Evolutionary conservation across 164 flowering plant species (phyloP).

Genomic region (Liriodendron chinense): DNA sequence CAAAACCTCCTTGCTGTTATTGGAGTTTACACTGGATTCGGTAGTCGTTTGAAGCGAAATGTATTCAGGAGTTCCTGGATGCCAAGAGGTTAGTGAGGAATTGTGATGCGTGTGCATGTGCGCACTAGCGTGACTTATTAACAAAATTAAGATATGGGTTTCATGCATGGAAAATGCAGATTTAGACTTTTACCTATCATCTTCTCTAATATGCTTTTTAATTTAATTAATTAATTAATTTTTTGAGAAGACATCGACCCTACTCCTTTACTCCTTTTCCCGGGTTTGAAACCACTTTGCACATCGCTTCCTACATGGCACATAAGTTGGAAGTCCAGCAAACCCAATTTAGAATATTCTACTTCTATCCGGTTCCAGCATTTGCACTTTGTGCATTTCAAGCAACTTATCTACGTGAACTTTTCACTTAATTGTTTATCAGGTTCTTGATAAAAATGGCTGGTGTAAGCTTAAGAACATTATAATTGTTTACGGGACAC

Average conservation of each 20-base stretch:
- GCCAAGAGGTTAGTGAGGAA: constrained; percentile 61
- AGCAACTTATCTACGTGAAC: background rate
- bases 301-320: too few relatives aligned
- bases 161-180: background rate
- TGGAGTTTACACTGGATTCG: constrained; percentile 97
- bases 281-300: too few relatives aligned
- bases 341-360: background rate
- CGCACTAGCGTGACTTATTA: background rate
- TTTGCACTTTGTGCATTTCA: background rate
- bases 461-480: too few relatives aligned
- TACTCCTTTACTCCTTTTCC: too few relatives aligned
- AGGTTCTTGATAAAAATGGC: background rate
- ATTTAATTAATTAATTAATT: too few relatives aligned
- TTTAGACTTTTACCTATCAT: background rate
- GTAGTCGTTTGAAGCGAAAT: constrained; percentile 78
- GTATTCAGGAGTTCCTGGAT: constrained; percentile 87
- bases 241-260: too few relatives aligned
- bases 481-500: background rate
- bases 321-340: too few relatives aligned
- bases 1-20: constrained; percentile 81
- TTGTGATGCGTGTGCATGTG: background rate
- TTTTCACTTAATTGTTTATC: background rate
- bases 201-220: too few relatives aligned
- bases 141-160: background rate
- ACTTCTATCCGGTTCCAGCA: background rate